phyloP scores from a whole-genome alignment of 208 protist species.

The Novymonas esmeraldas region DNA sequence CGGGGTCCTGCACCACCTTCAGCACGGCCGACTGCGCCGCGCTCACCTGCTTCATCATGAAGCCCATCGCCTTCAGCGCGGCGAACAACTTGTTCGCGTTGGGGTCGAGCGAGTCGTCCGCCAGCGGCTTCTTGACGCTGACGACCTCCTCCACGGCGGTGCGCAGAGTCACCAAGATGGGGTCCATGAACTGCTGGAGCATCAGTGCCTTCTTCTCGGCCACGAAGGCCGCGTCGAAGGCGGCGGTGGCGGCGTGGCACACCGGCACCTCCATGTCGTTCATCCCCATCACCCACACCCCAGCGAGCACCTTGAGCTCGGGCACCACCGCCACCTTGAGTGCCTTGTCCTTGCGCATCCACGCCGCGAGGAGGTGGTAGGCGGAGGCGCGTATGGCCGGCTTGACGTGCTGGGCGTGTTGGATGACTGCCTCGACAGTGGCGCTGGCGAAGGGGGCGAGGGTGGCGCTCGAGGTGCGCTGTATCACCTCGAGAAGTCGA shows the following conservation, averaged over 20 bases:
- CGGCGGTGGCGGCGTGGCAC: slow-evolving; percentile 44
- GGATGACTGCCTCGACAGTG: slow-evolving; percentile 62
- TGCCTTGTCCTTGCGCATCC: slow-evolving; percentile 42
- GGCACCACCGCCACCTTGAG: slow-evolving; percentile 48
- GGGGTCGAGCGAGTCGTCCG: slow-evolving; percentile 70
- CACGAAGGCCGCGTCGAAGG: slow-evolving; percentile 68
- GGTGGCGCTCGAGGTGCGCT: slow-evolving; percentile 28
- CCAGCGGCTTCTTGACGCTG: slow-evolving; percentile 45
- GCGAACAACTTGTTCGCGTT: slow-evolving; percentile 70
- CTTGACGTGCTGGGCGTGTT: slow-evolving; percentile 70
- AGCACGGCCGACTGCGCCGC: slow-evolving; percentile 56
- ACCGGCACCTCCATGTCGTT: slow-evolving; percentile 78
- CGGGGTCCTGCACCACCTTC: slow-evolving; percentile 58
- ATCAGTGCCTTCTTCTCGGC: slow-evolving; percentile 62
- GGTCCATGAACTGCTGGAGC: slow-evolving; percentile 63
- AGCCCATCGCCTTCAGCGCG: slow-evolving; percentile 69
- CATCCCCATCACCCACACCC: slow-evolving; percentile 82
- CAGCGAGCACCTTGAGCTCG: slow-evolving; percentile 54
- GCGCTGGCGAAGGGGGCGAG: slow-evolving; percentile 52
- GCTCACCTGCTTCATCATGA: slow-evolving; percentile 80
- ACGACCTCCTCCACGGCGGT: slow-evolving; percentile 47
- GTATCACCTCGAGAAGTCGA: slow-evolving; percentile 42
- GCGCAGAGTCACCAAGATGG: slow-evolving; percentile 47
- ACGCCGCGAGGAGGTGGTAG: slow-evolving; percentile 53
- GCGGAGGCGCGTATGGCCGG: slow-evolving; percentile 57